Conservation (phyloP, 2,329 filamentous ascomycete species). For the Diaporthe humulicola region DNA sequence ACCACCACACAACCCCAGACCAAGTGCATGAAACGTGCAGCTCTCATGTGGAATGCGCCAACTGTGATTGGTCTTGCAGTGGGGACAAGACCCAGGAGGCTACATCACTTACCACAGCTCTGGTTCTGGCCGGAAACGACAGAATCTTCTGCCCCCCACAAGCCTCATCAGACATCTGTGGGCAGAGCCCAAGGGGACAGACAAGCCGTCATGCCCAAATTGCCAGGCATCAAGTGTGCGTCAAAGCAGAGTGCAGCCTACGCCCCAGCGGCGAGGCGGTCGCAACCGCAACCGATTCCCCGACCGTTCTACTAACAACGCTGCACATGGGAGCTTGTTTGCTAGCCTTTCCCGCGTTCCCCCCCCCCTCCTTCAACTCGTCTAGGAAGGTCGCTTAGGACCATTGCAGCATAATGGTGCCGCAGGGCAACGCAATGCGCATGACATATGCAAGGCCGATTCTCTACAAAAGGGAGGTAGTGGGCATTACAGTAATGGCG, state of each 20-base stretch:
- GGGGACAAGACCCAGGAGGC: constrained; percentile 27
- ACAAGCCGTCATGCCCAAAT: constrained; percentile 1
- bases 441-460: neutral
- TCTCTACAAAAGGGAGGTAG: neutral
- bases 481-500: neutral
- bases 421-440: neutral
- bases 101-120: constrained; percentile 31
- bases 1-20: constrained; percentile 28
- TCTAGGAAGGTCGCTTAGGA: constrained; percentile 27
- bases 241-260: neutral
- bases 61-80: constrained; percentile 10
- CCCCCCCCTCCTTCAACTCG: neutral
- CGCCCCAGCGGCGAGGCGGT: neutral
- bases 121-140: constrained; percentile 30
- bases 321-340: constrained; percentile 13
- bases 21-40: constrained; percentile 33
- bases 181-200: neutral
- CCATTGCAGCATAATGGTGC: neutral
- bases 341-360: neutral
- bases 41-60: constrained; percentile 19
- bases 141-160: constrained; percentile 26
- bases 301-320: constrained; percentile 1
- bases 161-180: neutral
- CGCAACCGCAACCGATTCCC: constrained; percentile 1
- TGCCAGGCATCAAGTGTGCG: neutral